Percentiles rank a stretch among this genome's conserved stretches.
These are phyloP conservation scores for Neurospora pannonica DNA, from an alignment of 495 filamentous ascomycete species.

Conservation along the genomic window DNA sequence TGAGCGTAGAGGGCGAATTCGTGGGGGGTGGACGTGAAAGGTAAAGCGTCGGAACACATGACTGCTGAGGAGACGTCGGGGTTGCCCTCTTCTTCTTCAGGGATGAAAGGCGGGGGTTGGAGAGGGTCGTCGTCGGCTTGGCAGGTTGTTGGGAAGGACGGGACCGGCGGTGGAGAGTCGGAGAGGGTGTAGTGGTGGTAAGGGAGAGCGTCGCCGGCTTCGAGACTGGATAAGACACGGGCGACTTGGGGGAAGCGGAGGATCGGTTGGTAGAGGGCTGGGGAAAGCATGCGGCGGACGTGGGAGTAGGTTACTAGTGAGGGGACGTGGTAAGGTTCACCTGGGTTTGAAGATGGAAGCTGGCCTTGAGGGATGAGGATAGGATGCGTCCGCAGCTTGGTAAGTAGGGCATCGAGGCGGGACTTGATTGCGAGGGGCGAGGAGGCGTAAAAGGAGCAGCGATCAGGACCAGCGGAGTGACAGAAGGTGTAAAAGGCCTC, in stretches of 20 bases:
- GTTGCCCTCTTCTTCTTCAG: conserved; percentile 31
- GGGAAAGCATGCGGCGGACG: conserved; percentile 35
- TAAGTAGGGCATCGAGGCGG: conserved; percentile 32
- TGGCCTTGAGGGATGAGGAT: conserved; percentile 27
- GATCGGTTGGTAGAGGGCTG: conserved; percentile 51
- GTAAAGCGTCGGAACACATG: conserved; percentile 49
- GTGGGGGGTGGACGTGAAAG: conserved; percentile 28
- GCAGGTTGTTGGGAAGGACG: conserved; percentile 27
- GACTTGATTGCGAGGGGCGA: conserved; percentile 32
- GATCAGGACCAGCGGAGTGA: conserved; percentile 35
- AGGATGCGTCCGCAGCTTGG: conserved; percentile 37
- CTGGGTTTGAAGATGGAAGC: no score
- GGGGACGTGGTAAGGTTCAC: conserved; percentile 18
- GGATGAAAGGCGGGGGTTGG: conserved; percentile 6
- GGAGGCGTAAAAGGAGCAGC: conserved; percentile 37
- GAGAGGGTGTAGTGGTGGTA: conserved; percentile 41
- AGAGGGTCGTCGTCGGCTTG: conserved; percentile 13
- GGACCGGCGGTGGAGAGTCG: conserved; percentile 11
- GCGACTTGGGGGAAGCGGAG: conserved; percentile 48
- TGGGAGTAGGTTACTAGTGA: conserved; percentile 34
- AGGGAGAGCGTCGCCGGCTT: conserved; percentile 40
- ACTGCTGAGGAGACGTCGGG: conserved; percentile 46
- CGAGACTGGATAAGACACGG: conserved; percentile 42
- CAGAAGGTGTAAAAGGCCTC: conserved; percentile 45
- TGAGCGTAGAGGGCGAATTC: conserved; percentile 40